Percentiles rank a stretch among this genome's conserved stretches.
Evolutionary conservation across 1,284 basidiomycete species (phyloP).

Genomic region (Athelia psychrophila): DNA sequence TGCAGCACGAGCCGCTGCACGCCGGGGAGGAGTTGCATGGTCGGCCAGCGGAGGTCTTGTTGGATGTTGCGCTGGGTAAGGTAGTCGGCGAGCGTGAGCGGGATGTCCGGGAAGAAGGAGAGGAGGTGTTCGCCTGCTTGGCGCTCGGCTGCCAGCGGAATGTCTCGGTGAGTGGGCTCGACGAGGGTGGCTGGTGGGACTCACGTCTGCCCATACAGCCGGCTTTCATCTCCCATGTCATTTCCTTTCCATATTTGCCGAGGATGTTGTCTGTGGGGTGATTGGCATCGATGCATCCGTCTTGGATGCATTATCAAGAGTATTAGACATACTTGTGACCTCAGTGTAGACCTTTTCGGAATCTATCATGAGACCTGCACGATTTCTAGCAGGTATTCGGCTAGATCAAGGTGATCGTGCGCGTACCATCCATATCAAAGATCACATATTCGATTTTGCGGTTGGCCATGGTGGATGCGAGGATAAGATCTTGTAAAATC

Average conservation of each 20-base stretch:
- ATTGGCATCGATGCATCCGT: background rate
- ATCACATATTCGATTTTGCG: constrained; percentile 63
- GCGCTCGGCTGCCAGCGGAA: constrained; percentile 54
- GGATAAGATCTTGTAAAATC: too few species aligned
- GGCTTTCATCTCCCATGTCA: constrained; percentile 85
- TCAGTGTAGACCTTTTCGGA: constrained; percentile 72
- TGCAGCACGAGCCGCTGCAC: constrained; percentile 62
- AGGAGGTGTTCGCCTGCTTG: constrained; percentile 64
- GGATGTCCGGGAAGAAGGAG: constrained; percentile 70
- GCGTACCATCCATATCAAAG: constrained; percentile 79
- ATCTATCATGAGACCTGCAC: constrained; percentile 59
- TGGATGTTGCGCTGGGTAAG: constrained; percentile 48
- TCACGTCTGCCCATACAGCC: constrained; percentile 81
- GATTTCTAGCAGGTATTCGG: background rate
- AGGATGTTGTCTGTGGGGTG: constrained; percentile 59
- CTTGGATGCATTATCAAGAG: constrained; percentile 1
- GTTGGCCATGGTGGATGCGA: background rate
- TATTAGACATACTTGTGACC: constrained; percentile 59
- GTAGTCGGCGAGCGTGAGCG: constrained; percentile 59
- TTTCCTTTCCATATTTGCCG: constrained; percentile 64
- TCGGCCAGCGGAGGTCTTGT: constrained; percentile 67
- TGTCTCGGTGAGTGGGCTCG: background rate
- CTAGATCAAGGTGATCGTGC: background rate
- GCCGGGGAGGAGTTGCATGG: constrained; percentile 66
- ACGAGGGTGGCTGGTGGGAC: constrained; percentile 22